Percentiles rank a stretch among this genome's conserved stretches.
These are phyloP conservation scores for Tolypocladium inflatum DNA, from an alignment of 2,329 filamentous ascomycete species.

Conservation along the genomic window DNA sequence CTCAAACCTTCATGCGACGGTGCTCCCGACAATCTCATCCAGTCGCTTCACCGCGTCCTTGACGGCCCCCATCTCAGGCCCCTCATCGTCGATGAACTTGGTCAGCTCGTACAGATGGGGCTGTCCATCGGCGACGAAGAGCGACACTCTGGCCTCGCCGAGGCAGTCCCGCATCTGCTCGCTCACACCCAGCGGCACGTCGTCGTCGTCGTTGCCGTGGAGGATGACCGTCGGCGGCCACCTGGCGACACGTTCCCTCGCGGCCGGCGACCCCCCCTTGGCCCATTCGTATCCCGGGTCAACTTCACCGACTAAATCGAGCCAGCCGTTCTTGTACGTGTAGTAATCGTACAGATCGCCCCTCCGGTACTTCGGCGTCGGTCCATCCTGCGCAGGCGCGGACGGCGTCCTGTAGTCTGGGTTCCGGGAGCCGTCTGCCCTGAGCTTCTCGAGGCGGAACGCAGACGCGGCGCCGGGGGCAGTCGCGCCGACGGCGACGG, in stretches of 20 bases:
- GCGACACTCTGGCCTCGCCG: slow-evolving; percentile 13
- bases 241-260: slow-evolving; percentile 4
- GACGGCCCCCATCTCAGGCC: slow-evolving; percentile 16
- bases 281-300: slow-evolving; percentile 23
- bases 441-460: slow-evolving; percentile 17
- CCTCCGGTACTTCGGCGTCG: slow-evolving; percentile 2
- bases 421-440: slow-evolving; percentile 16
- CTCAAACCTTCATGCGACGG: too few species aligned
- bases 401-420: slow-evolving; percentile 6
- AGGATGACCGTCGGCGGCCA: slow-evolving; percentile 26
- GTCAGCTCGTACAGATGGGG: slow-evolving; percentile 19
- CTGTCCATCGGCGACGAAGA: slow-evolving; percentile 16
- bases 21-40: slow-evolving; percentile 10
- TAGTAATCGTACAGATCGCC: slow-evolving; percentile 23
- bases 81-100: slow-evolving; percentile 19
- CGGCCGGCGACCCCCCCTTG: not conserved
- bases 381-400: not conserved
- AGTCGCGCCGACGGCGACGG: slow-evolving; percentile 13
- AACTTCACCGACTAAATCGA: slow-evolving; percentile 14
- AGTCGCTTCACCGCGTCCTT: slow-evolving; percentile 13
- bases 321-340: slow-evolving; percentile 19
- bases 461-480: slow-evolving; percentile 5
- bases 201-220: slow-evolving; percentile 19
- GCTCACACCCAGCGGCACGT: slow-evolving; percentile 18
- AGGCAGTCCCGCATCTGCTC: slow-evolving; percentile 15